A percentile compares a stretch with the other conserved stretches of the same genome.
phyloP scores from a whole-genome alignment of 805 yeast genomes.

The Candida coleopterorum region DNA sequence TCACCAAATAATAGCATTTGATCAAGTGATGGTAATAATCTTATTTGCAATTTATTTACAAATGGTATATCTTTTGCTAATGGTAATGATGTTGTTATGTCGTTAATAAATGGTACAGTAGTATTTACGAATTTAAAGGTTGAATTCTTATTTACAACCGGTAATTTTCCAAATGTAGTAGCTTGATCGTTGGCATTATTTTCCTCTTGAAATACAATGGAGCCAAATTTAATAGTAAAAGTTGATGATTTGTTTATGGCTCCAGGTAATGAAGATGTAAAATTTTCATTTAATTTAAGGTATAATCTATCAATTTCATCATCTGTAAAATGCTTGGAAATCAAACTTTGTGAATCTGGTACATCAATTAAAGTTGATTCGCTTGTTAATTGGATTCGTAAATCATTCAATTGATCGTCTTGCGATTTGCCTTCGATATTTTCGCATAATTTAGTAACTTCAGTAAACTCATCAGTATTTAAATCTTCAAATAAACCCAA shows the following conservation, averaged over 20 bases:
- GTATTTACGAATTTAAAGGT: constrained; percentile 28
- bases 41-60: constrained; percentile 14
- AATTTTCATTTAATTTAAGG: constrained; percentile 19
- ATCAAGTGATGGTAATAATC: constrained; percentile 30
- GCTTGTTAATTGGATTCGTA: constrained; percentile 1
- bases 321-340: constrained; percentile 8
- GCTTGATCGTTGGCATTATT: constrained; percentile 5
- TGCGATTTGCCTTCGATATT: constrained; percentile 3
- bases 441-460: constrained; percentile 5
- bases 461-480: constrained; percentile 7
- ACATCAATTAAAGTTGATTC: constrained; percentile 1
- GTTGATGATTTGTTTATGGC: constrained; percentile 21
- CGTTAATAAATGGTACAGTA: constrained; percentile 28
- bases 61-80: neutral
- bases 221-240: constrained; percentile 38
- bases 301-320: constrained; percentile 20
- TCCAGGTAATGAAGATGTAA: constrained; percentile 19
- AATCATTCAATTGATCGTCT: constrained; percentile 1
- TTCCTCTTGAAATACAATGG: constrained; percentile 24
- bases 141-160: constrained; percentile 4
- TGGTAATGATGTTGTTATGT: constrained; percentile 26
- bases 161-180: constrained; percentile 9
- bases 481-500: constrained; percentile 4
- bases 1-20: neutral
- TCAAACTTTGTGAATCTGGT: constrained; percentile 3